Percentiles rank a stretch among this genome's conserved stretches.
Evolutionary conservation across 2,329 filamentous ascomycete species (phyloP).

Genomic region (Botrytis squamosa): DNA sequence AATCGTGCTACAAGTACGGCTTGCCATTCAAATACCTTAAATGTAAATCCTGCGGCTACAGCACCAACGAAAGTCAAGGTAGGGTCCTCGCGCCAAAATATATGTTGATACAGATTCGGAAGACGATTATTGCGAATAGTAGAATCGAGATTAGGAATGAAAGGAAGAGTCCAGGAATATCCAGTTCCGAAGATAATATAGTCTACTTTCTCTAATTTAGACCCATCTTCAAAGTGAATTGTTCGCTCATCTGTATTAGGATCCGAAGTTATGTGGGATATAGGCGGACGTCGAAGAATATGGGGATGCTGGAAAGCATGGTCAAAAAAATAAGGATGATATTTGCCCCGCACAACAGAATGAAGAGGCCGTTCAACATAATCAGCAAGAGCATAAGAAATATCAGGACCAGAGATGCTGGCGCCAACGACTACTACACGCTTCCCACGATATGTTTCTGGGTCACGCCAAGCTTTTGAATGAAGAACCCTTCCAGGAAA

Average conservation of each 20-base stretch:
- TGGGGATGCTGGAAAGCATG: slow-evolving; percentile 58
- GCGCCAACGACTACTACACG: slow-evolving; percentile 59
- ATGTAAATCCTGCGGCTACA: slow-evolving; percentile 58
- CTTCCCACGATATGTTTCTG: slow-evolving; percentile 57
- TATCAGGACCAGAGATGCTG: slow-evolving; percentile 64
- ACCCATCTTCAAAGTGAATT: slow-evolving; percentile 58
- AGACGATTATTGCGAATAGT: slow-evolving; percentile 54
- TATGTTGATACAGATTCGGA: slow-evolving; percentile 56
- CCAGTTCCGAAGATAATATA: slow-evolving; percentile 66
- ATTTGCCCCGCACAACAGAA: slow-evolving; percentile 53
- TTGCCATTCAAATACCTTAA: slow-evolving; percentile 69
- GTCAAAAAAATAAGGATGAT: slow-evolving; percentile 57
- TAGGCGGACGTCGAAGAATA: slow-evolving; percentile 49
- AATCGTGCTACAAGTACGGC: slow-evolving; percentile 60
- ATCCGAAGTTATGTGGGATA: slow-evolving; percentile 45
- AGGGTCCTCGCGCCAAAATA: slow-evolving; percentile 55
- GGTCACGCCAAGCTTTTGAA: slow-evolving; percentile 70
- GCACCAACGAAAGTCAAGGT: slow-evolving; percentile 59
- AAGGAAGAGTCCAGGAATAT: slow-evolving; percentile 63
- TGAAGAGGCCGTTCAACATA: slow-evolving; percentile 49
- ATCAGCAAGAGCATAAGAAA: slow-evolving; percentile 52
- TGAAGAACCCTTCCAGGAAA: slow-evolving; percentile 59
- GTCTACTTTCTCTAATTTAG: slow-evolving; percentile 53
- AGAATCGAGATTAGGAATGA: slow-evolving; percentile 50
- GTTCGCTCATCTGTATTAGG: slow-evolving; percentile 39